phyloP scores from a whole-genome alignment of 1,284 basidiomycete genomes.

The Apiotrichum sp. region DNA sequence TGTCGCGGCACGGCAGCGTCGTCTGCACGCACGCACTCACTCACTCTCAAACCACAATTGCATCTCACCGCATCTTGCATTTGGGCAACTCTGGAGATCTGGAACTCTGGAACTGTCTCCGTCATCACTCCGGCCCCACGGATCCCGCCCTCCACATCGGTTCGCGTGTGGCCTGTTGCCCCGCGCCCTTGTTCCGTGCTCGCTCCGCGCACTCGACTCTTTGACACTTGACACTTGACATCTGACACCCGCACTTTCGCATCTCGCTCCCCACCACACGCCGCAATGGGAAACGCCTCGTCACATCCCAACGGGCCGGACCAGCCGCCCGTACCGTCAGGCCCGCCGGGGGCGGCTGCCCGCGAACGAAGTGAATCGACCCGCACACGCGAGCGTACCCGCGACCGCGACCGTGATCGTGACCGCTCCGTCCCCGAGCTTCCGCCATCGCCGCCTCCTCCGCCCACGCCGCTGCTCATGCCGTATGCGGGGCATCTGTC shows the following conservation, averaged over 20 bases:
- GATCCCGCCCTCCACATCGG: no score
- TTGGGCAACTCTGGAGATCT: no score
- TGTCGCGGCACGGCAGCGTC: no score
- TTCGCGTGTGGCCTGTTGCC: no score
- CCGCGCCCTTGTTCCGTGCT: no score
- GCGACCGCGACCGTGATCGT: constrained; percentile 22
- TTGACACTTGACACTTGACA: not conserved
- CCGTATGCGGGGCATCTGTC: constrained; percentile 64
- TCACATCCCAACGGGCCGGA: constrained; percentile 12
- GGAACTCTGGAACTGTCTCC: no score
- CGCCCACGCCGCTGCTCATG: constrained; percentile 56
- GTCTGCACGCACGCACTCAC: no score
- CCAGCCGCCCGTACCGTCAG: not conserved
- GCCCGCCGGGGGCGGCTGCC: not conserved
- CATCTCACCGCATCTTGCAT: no score
- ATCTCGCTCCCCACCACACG: no score
- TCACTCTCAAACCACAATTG: no score
- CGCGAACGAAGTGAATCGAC: not conserved
- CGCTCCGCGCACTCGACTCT: not conserved
- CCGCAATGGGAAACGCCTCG: constrained; percentile 37
- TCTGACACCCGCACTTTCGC: not conserved
- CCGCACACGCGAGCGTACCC: not conserved
- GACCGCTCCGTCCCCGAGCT: constrained; percentile 16
- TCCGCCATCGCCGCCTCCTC: constrained; percentile 49
- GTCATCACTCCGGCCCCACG: no score